phyloP scores from a whole-genome alignment of 140 eudicot species.

The Stevia rebaudiana region DNA sequence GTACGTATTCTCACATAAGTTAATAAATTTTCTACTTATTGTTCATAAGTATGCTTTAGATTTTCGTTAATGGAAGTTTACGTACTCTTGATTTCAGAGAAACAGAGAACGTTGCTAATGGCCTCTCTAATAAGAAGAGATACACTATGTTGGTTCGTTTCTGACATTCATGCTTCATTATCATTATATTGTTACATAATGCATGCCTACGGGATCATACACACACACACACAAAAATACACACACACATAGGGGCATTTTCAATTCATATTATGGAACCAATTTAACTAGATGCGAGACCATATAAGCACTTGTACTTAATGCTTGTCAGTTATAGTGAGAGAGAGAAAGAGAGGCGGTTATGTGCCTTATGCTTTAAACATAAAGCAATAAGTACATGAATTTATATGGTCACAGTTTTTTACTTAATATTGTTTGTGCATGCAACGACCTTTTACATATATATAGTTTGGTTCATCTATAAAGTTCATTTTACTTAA shows the following conservation, averaged over 20 bases:
- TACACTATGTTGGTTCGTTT: constrained; percentile 59
- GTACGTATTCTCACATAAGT: constrained; percentile 7
- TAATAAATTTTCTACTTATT: neutral
- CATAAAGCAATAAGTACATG: neutral
- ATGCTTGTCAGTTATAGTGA: neutral
- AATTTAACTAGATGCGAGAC: too few relatives aligned
- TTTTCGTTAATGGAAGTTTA: constrained; percentile 7
- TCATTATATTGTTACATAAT: constrained; percentile 4
- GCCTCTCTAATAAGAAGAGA: constrained; percentile 40
- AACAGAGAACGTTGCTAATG: constrained; percentile 24
- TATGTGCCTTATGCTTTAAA: neutral
- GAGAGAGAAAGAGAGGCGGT: neutral
- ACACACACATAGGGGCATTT: neutral
- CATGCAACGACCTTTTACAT: too few relatives aligned
- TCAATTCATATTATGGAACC: too few relatives aligned
- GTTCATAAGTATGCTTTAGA: neutral
- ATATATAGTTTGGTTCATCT: too few relatives aligned
- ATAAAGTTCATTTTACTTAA: too few relatives aligned
- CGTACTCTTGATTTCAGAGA: constrained; percentile 45
- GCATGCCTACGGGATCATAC: constrained; percentile 8
- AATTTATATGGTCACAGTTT: neutral
- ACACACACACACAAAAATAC: neutral
- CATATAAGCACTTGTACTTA: neutral
- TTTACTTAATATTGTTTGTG: too few relatives aligned
- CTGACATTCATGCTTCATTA: constrained; percentile 14